A percentile compares a stretch with the other conserved stretches of the same genome.
These are phyloP conservation scores for Quercus berberidifolia DNA, from an alignment of 306 rosid genomes.

Conservation along the genomic window DNA sequence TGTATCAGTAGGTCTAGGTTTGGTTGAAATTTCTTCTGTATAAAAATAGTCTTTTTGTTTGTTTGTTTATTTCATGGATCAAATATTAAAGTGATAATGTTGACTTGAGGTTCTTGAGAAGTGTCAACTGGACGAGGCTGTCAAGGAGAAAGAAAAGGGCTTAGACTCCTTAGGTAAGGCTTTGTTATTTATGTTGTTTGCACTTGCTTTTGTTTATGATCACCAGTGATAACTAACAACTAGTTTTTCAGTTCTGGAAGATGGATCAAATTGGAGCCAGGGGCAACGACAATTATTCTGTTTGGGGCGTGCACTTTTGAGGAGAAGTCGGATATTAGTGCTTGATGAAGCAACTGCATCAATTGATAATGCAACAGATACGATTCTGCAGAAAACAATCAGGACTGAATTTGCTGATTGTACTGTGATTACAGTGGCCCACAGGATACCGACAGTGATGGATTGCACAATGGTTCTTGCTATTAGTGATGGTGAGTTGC, in stretches of 20 bases:
- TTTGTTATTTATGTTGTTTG: not conserved
- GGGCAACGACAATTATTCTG: constrained; percentile 90
- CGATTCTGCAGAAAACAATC: constrained; percentile 79
- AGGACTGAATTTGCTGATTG: constrained; percentile 67
- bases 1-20: not conserved
- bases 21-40: not conserved
- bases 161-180: constrained; percentile 36
- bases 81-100: not conserved
- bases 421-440: constrained; percentile 86
- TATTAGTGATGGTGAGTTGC: constrained; percentile 65
- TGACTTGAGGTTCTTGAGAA: constrained; percentile 38
- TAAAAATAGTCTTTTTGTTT: not conserved
- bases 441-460: constrained; percentile 95
- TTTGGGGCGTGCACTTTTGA: constrained; percentile 80
- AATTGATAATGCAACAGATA: constrained; percentile 89
- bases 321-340: constrained; percentile 53
- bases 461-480: constrained; percentile 92
- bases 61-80: not conserved
- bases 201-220: too few relatives aligned
- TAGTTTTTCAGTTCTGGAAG: not conserved
- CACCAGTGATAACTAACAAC: not conserved
- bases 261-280: constrained; percentile 96
- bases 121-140: constrained; percentile 45
- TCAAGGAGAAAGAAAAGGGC: constrained; percentile 32
- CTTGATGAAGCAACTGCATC: constrained; percentile 97